phyloP scores from a whole-genome alignment of 2,329 filamentous ascomycete species.

The Chalara sp. region DNA sequence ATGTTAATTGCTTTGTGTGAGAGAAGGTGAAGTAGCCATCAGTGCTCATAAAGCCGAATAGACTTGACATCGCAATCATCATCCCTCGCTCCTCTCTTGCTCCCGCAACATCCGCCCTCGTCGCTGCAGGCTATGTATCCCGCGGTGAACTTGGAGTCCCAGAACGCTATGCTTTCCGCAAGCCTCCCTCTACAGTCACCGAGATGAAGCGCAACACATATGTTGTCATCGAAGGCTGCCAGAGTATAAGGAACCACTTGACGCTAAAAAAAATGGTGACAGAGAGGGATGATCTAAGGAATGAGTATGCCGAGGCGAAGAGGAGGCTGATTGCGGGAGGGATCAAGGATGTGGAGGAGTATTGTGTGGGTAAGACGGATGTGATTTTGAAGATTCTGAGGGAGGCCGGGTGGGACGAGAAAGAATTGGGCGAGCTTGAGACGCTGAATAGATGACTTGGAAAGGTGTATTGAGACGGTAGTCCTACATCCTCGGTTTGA shows the following conservation, averaged over 20 bases:
- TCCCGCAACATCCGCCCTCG: neutral
- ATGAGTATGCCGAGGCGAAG: neutral
- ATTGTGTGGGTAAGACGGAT: neutral
- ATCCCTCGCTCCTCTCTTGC: neutral
- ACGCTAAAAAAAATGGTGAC: constrained; percentile 7
- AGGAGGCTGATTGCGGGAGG: constrained; percentile 17
- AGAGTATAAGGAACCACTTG: neutral
- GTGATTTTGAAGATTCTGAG: neutral
- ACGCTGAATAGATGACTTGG: too few species aligned
- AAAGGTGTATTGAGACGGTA: too few species aligned
- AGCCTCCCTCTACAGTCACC: constrained; percentile 17
- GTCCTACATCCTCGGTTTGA: too few species aligned
- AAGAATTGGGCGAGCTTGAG: neutral
- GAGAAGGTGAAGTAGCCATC: too few species aligned
- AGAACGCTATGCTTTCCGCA: neutral
- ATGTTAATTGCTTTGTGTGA: too few species aligned
- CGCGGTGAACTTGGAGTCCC: neutral
- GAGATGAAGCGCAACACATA: neutral
- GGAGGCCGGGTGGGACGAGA: neutral
- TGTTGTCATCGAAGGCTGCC: neutral
- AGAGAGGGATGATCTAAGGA: constrained; percentile 9
- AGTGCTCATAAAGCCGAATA: too few species aligned
- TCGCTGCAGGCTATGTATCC: neutral
- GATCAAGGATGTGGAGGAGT: constrained; percentile 32
- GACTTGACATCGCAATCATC: neutral